Conservation (phyloP, 441 rosid genomes). For the Mallotus japonicus region DNA sequence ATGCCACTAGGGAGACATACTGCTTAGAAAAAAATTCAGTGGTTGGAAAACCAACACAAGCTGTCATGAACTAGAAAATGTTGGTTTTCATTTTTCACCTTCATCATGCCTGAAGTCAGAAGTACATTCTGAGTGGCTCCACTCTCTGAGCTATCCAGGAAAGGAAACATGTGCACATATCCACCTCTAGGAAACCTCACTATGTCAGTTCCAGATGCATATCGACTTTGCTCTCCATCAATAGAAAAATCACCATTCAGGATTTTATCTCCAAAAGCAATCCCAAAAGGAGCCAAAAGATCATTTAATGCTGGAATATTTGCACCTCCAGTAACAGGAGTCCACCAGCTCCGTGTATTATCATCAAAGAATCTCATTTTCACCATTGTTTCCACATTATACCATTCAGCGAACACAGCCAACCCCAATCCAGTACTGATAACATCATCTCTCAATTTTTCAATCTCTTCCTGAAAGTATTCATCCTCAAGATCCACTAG, state of each 20-base stretch:
- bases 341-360: conserved; percentile 99
- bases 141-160: conserved; percentile 93
- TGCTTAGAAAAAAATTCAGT: background rate
- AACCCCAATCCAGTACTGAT: conserved; percentile 77
- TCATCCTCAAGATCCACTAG: conserved; percentile 98
- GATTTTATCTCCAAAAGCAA: conserved; percentile 96
- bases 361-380: conserved; percentile 99
- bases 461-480: conserved; percentile 87
- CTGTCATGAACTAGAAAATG: background rate
- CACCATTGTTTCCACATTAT: conserved; percentile 96
- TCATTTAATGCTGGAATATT: conserved; percentile 92
- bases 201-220: conserved; percentile 96
- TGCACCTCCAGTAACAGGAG: conserved; percentile 98
- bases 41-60: conserved; percentile 10
- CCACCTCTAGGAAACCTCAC: conserved; percentile 94
- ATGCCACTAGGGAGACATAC: background rate
- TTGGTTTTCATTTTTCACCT: conserved; percentile 40
- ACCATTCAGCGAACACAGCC: conserved; percentile 96
- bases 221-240: conserved; percentile 95
- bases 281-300: conserved; percentile 94
- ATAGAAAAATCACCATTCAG: conserved; percentile 91
- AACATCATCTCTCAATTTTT: conserved; percentile 82
- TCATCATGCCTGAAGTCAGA: conserved; percentile 55
- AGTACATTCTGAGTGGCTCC: conserved; percentile 91
- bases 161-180: conserved; percentile 76